Percentiles rank a stretch among this genome's conserved stretches.
These are phyloP conservation scores for Scenedesmus sp. DNA, from an alignment of 163 green algal genomes.

Conservation along the genomic window DNA sequence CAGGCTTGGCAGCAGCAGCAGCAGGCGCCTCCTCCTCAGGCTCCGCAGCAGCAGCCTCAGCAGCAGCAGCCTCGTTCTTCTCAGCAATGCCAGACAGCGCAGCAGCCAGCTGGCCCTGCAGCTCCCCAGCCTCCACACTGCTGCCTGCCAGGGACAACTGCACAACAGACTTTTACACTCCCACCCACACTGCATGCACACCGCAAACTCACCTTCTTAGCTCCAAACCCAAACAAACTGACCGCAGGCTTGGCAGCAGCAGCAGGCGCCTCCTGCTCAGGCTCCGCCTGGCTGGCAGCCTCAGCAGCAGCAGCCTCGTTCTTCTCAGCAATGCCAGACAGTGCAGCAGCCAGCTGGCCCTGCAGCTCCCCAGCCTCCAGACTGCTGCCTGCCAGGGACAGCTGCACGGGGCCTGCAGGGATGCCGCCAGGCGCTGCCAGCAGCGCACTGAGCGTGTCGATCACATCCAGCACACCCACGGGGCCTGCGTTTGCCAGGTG, in stretches of 20 bases:
- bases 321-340: conserved; percentile 9
- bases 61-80: conserved; percentile 21
- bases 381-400: conserved; percentile 16
- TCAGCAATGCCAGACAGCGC: conserved; percentile 15
- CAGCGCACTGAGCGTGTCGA: neutral
- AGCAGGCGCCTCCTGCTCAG: neutral
- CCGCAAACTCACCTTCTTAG: conserved; percentile 2
- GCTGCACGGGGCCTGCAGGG: neutral
- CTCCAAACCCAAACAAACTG: conserved; percentile 26
- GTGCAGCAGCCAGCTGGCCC: conserved; percentile 30
- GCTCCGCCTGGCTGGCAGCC: neutral
- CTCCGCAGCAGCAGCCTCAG: neutral
- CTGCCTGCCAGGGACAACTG: conserved; percentile 20
- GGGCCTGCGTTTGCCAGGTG: neutral
- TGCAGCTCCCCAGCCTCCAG: neutral
- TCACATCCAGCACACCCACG: conserved; percentile 6
- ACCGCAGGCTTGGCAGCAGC: neutral
- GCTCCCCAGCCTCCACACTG: neutral
- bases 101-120: conserved; percentile 28
- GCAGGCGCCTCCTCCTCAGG: neutral
- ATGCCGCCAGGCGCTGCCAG: conserved; percentile 15
- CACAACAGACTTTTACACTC: neutral
- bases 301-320: conserved; percentile 26
- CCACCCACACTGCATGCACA: too few relatives aligned
- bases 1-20: neutral